Conservation (phyloP, 116 monocot species). For the Trichopus zeylanicus region DNA sequence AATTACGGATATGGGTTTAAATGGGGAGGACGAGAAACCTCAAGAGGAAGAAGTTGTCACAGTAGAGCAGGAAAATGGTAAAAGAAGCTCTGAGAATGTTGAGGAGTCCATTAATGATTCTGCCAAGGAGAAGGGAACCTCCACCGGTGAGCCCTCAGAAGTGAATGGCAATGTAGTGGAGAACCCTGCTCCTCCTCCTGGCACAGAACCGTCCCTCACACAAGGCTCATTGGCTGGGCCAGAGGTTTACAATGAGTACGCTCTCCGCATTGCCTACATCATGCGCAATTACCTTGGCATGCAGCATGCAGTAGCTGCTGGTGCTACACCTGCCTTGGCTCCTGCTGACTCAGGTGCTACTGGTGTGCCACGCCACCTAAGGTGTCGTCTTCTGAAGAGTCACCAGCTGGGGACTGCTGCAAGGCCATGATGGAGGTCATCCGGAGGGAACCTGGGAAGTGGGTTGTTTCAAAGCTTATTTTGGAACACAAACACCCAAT, state of each 20-base stretch:
- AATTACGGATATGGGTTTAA: not conserved
- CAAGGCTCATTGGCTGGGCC: not conserved
- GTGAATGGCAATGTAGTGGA: not conserved
- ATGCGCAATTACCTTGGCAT: constrained; percentile 36
- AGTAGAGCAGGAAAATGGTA: not conserved
- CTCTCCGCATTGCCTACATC: constrained; percentile 41
- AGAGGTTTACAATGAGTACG: constrained; percentile 19
- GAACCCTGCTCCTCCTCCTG: not conserved
- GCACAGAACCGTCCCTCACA: not conserved
- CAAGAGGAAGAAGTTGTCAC: not conserved
- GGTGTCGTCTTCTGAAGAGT: not conserved
- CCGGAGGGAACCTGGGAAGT: constrained; percentile 26
- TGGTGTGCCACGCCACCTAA: not conserved
- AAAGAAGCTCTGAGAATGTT: not conserved
- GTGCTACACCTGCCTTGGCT: not conserved
- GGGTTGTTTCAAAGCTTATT: constrained; percentile 32
- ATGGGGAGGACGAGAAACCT: not conserved
- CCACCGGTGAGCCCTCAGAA: not conserved
- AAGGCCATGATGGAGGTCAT: constrained; percentile 43
- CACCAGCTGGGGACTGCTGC: constrained; percentile 15
- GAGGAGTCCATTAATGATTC: not conserved
- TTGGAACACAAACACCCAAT: constrained; percentile 27
- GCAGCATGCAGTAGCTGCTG: constrained; percentile 2
- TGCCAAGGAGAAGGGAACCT: not conserved
- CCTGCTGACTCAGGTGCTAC: not conserved